Evolutionary conservation across 2,329 filamentous ascomycete genomes (phyloP).

Genomic region (Phialophora expanda): DNA sequence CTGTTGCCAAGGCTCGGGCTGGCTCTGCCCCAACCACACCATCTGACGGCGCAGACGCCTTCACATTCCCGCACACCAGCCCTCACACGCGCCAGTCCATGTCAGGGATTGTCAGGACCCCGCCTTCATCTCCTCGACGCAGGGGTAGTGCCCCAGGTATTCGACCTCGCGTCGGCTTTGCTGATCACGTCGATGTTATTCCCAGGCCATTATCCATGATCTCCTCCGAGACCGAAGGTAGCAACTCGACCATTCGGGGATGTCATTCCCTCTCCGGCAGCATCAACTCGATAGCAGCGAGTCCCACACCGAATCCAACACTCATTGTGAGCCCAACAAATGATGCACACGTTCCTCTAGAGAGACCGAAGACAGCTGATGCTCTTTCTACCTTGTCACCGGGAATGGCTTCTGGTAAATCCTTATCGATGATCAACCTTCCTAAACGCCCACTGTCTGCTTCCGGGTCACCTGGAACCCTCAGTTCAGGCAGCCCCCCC

Average conservation of each 20-base stretch:
- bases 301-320: slow-evolving; percentile 57
- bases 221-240: slow-evolving; percentile 83
- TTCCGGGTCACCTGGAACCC: slow-evolving; percentile 41
- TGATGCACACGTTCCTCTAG: slow-evolving; percentile 38
- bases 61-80: slow-evolving; percentile 41
- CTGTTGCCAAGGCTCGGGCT: slow-evolving; percentile 58
- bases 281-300: slow-evolving; percentile 71
- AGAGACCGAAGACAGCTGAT: slow-evolving; percentile 54
- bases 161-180: slow-evolving; percentile 75
- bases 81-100: slow-evolving; percentile 38
- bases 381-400: slow-evolving; percentile 39
- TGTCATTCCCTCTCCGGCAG: slow-evolving; percentile 78
- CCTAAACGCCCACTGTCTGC: slow-evolving; percentile 51
- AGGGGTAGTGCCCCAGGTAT: slow-evolving; percentile 44
- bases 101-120: slow-evolving; percentile 34
- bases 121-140: slow-evolving; percentile 39
- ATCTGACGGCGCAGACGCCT: slow-evolving; percentile 44
- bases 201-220: slow-evolving; percentile 81
- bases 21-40: slow-evolving; percentile 65
- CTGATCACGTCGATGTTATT: slow-evolving; percentile 82
- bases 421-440: slow-evolving; percentile 33
- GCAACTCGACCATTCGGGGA: slow-evolving; percentile 68
- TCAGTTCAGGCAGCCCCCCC: slow-evolving; percentile 37
- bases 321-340: slow-evolving; percentile 31
- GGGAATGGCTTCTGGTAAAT: slow-evolving; percentile 41